A percentile compares a stretch with the other conserved stretches of the same genome.
These are phyloP conservation scores for Pseudogymnoascus sp. DNA, from an alignment of 2,329 filamentous ascomycete genomes.

Conservation along the genomic window DNA sequence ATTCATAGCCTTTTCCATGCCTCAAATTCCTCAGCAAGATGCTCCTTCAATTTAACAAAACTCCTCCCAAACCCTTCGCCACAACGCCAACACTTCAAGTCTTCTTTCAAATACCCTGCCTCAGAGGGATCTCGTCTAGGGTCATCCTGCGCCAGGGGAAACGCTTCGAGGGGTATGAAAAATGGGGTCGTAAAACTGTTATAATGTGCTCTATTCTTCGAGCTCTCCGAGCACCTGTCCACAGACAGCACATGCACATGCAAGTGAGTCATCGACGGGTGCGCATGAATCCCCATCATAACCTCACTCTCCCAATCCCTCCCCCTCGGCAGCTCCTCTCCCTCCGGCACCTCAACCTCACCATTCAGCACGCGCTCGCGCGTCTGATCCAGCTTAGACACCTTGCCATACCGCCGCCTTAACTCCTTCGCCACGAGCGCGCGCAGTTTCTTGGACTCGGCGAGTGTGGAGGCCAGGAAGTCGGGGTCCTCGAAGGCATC, in stretches of 20 bases:
- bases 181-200: slow-evolving; percentile 85
- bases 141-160: slow-evolving; percentile 65
- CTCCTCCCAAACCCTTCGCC: slow-evolving; percentile 62
- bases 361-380: slow-evolving; percentile 60
- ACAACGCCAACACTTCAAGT: slow-evolving; percentile 82
- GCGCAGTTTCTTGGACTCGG: slow-evolving; percentile 54
- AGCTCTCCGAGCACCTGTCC: slow-evolving; percentile 63
- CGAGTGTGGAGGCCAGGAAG: slow-evolving; percentile 59
- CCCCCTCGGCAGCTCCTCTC: slow-evolving; percentile 52
- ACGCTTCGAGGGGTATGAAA: slow-evolving; percentile 68
- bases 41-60: slow-evolving; percentile 66
- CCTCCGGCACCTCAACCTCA: slow-evolving; percentile 42
- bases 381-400: slow-evolving; percentile 54
- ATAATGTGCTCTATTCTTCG: slow-evolving; percentile 84
- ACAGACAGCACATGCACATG: slow-evolving; percentile 81
- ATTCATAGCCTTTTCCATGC: slow-evolving; percentile 59
- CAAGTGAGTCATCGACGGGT: slow-evolving; percentile 85
- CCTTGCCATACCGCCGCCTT: slow-evolving; percentile 55
- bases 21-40: slow-evolving; percentile 68
- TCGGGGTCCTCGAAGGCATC: slow-evolving; percentile 62
- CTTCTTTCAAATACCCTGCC: slow-evolving; percentile 52
- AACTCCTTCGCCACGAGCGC: slow-evolving; percentile 67
- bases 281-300: slow-evolving; percentile 71
- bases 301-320: slow-evolving; percentile 74
- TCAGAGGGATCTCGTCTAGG: slow-evolving; percentile 47